Base-by-base conservation (phyloP, 1,284 basidiomycete genomes). In the Peniophora sp. region DNA sequence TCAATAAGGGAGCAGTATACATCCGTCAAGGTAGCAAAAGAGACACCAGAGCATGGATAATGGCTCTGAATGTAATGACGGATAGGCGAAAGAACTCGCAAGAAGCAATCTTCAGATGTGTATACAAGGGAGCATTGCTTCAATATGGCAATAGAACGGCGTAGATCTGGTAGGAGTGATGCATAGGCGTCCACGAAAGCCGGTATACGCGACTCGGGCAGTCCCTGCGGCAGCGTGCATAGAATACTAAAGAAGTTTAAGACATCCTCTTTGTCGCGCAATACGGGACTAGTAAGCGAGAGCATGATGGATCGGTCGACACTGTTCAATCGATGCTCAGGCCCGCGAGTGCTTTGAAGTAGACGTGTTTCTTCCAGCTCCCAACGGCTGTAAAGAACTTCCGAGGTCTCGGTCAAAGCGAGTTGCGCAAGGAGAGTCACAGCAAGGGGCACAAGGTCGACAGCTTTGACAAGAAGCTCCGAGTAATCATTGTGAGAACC, bases 381-480 rank as follows among this genome's bases (percentile, higher is more conserved):
- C 34, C 34, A 36, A n/a, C n/a, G 34, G 10, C 10, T 10, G 10
- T n/a, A 36, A n/a, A 36, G 34, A n/a, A 36, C 10, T n/a, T 36
- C 34, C 10, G n/a, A 10, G 10, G 34, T 10, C 10, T 10, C 34
- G 34, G 34, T n/a, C 34, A 10, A 24, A 16, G 49, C 39, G 17
- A 32, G 23, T 16, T 43, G 39, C 3, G 39, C 49, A n/a, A 50
- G 11, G 3, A 50, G 23, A 6, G 23, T 32, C 9, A 50, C 23
- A 10, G 49, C 49, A 16, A 50, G 25, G 16, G 49, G 49, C 2
- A 50, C 12, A 22, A 20, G 22, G 19, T 50, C 49, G 10, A 50
- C 49, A 32, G 41, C 41, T 9, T 20, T 2, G 1, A 50, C 17
- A 3, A 50, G 36, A n/a, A n/a, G n/a, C n/a, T 36, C 34, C n/a